phyloP scores from a whole-genome alignment of 257 asterid genomes.

The Asclepias syriaca region DNA sequence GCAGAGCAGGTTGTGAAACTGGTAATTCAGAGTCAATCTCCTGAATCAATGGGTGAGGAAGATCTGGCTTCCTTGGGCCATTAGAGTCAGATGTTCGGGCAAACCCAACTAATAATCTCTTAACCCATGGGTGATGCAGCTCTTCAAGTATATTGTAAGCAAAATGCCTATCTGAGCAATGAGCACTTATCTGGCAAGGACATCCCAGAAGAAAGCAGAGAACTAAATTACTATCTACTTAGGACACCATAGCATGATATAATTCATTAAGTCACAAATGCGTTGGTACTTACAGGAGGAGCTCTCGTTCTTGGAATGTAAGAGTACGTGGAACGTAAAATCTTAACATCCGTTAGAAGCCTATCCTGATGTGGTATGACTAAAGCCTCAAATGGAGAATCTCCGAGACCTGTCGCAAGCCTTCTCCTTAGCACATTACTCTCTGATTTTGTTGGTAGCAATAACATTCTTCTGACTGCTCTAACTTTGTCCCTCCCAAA shows the following conservation, averaged over 20 bases:
- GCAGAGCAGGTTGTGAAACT: constrained; percentile 74
- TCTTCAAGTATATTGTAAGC: constrained; percentile 81
- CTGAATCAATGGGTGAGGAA: constrained; percentile 69
- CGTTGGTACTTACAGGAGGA: constrained; percentile 69
- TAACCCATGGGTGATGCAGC: constrained; percentile 91
- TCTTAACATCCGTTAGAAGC: constrained; percentile 57
- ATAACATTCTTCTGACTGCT: constrained; percentile 83
- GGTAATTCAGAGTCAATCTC: constrained; percentile 90
- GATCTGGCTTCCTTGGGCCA: constrained; percentile 81
- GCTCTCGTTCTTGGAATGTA: constrained; percentile 93
- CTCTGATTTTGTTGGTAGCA: constrained; percentile 60
- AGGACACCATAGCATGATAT: background rate
- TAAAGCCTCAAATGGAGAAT: constrained; percentile 82
- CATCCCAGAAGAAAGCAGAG: constrained; percentile 5
- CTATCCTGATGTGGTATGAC: constrained; percentile 70
- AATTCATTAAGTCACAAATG: background rate
- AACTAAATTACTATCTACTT: background rate
- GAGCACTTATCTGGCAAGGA: constrained; percentile 53
- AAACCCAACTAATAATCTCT: constrained; percentile 83
- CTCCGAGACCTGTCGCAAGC: constrained; percentile 62
- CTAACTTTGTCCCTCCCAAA: constrained; percentile 69
- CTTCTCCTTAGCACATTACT: constrained; percentile 39
- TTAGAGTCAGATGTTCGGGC: constrained; percentile 87
- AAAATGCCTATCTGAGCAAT: constrained; percentile 85
- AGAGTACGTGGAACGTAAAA: constrained; percentile 79